Evolutionary conservation across 164 flowering plant species (phyloP), one percentile per base, ranked within the genome.

Genomic region (Kingdonia uniflora): DNA sequence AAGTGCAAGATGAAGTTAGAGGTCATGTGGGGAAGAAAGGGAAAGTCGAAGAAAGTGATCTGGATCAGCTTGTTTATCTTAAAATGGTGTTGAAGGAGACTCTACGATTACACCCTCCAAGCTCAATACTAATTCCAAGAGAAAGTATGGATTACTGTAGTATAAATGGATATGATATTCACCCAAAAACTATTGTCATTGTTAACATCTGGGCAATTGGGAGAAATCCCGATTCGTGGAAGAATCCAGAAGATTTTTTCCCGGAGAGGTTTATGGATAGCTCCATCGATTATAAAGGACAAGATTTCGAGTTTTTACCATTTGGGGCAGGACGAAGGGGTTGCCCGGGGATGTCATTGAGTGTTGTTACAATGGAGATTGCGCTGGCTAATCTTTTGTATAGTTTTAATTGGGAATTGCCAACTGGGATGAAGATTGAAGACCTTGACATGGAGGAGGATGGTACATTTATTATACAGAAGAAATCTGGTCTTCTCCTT

Each of bases 311-410:
- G 20, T 57, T 71, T 16, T 37, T 70, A 6, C 75, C 80, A 2
- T 76, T 73, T 56, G 80, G 80, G 5, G 58, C 58, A 0, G 73
- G 73, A 1, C 26, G 73, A 24, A 56, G 69, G n/a, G 57, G 52
- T 11, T 42, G 73, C 21, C 73, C 73, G 2, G 73, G 64, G 5
- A 39, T 46, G 29, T 4, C 33, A 14, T 62, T 69, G 43, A 56
- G 42, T 2, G 3, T 42, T 2, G 48, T 49, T 3, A 37, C 20
- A 1, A 40, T 55, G 29, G 72, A 65, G 15, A 33, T 37, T 46
- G 55, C 55, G 13, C 25, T 72, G 6, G 76, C 76, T 14, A 65
- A 65, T 8, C 59, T 71, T 4, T 45, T 71, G 2, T 25, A 40
- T 29, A n/a, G 62, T 52, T 71, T 68, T 58, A 59, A 71, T 37